Base-by-base conservation (phyloP, 1,284 basidiomycete genomes). In the Xerocomus amazonicus region DNA sequence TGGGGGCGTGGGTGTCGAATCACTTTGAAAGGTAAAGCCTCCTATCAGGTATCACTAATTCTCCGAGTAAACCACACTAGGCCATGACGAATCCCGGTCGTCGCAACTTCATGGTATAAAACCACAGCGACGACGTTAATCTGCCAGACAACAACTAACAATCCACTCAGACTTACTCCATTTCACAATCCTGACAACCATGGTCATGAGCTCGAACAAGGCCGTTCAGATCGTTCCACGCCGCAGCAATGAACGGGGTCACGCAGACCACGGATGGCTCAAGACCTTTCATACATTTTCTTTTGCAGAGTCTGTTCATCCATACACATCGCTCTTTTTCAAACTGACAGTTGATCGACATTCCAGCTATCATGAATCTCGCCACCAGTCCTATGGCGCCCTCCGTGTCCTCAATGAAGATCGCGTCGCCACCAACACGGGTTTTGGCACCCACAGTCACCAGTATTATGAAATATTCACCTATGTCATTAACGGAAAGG, bases 401-500 rank as follows among this genome's bases (percentile, higher is more conserved):
- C 75, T 91, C 3, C 80, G 87, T 4, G 83, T 89, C 42, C 79
- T 97, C 66, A 97, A 97, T 70, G 94, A 97, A 68, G 94, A 97
- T 62, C 82, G 92, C 31, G 91, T 97, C 27, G 80, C 79, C 3
- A 73, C 89, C 4, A 64, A 70, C 3, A 86, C 82, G 7, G 95
- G 94, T 0, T 97, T 97, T 59, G 92, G 90, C 4, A 85, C 83
- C 0, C 93, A 97, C 61, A 75, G 78, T 9, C 95, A 97, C 65
- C 75, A 81, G 31, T 87, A 90, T 63, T 90, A 91, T 59, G 92
- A 98, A 64, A 97, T 97, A 58, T 97, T 95, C 73, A 87, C 84
- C 2, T 95, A 97, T 58, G 71, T 93, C 43, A 80, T 93, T 29
- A 63, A 70, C n/a, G 91, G 91, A 3, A 75, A 85, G 59, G 74